These are phyloP conservation scores for Schizophyllum amplum DNA, from an alignment of 1,284 basidiomycete species.

Conservation along the genomic window DNA sequence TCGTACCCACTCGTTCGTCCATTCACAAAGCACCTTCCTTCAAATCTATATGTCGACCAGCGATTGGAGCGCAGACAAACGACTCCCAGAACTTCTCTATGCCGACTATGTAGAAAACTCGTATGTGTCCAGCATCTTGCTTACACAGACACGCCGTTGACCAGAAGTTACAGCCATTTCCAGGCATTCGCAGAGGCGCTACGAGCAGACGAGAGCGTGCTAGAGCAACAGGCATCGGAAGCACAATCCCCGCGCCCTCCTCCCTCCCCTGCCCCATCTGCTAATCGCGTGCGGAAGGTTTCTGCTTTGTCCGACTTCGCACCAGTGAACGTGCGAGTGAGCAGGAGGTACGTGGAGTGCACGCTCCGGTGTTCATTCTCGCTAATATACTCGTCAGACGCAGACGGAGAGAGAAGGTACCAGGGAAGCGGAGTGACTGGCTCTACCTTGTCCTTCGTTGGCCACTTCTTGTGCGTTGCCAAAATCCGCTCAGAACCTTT, in stretches of 20 bases:
- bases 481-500: neutral
- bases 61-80: conserved; percentile 5
- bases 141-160: conserved; percentile 1
- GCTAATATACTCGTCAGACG: conserved; percentile 24
- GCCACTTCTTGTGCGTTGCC: conserved; percentile 67
- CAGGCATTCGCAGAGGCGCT: conserved; percentile 64
- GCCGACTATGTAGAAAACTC: conserved; percentile 64
- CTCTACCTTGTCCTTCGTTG: conserved; percentile 79
- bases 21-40: neutral
- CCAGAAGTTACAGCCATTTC: conserved; percentile 49
- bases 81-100: conserved; percentile 18
- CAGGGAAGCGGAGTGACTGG: conserved; percentile 62
- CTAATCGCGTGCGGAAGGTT: conserved; percentile 57
- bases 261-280: conserved; percentile 12
- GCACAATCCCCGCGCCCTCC: conserved; percentile 18
- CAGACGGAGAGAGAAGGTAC: conserved; percentile 38
- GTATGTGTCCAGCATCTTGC: conserved; percentile 34
- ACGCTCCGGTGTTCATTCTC: neutral
- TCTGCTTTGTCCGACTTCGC: conserved; percentile 90
- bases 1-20: neutral
- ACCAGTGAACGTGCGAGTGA: conserved; percentile 76
- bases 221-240: conserved; percentile 31
- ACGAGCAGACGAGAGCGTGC: conserved; percentile 44
- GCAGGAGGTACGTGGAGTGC: conserved; percentile 38
- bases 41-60: neutral